Evolutionary conservation across 2,329 filamentous ascomycete species (phyloP), one percentile per base, ranked within the genome.

Genomic region (Clarireedia monteithiana): DNA sequence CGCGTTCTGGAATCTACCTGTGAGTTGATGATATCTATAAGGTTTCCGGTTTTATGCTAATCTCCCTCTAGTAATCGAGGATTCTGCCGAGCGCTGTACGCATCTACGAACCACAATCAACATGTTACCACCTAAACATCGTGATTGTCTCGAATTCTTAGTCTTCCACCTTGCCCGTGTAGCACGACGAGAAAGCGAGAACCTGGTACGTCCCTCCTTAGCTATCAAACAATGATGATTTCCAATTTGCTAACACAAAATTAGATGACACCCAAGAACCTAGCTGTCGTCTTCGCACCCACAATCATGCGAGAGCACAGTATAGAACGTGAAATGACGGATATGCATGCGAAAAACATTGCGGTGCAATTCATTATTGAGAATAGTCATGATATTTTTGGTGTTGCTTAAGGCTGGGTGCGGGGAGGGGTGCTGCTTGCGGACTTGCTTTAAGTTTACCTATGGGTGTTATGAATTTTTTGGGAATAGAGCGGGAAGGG

Each of bases 231-330:
- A 4, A 45, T 20, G 20, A 40, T 14, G 9, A 10, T 42, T 4
- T 12, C n/a, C 30, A 47, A 23, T 3, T 3, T 38, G 39, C 68
- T 73, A 61, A 71, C 57, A 3, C 27, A 47, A 30, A 30, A 47
- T 2, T 58, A 89, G 84, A 99, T 99, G 94, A 96, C 90, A 24
- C 89, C 92, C 56, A 89, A 95, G 73, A 99, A 99, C 69, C 75
- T 97, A 59, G 91, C 94, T 3, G 94, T 99, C 44, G 94, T 99
- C 39, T 99, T 99, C 69, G 94, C 94, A 7, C 94, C 94, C 6
- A 99, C 94, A 1, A 95, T 99, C 64, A 95, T 99, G 89, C 83
- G 92, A 64, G 91, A 95, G 56, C 80, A 85, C 68, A 92, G 86
- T 66, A 81, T 97, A 59, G 90, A 95, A 70, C 85, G 91, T 59